These are phyloP conservation scores for Paecilomyces sp. DNA, from an alignment of 2,329 filamentous ascomycete species.

Conservation along the genomic window DNA sequence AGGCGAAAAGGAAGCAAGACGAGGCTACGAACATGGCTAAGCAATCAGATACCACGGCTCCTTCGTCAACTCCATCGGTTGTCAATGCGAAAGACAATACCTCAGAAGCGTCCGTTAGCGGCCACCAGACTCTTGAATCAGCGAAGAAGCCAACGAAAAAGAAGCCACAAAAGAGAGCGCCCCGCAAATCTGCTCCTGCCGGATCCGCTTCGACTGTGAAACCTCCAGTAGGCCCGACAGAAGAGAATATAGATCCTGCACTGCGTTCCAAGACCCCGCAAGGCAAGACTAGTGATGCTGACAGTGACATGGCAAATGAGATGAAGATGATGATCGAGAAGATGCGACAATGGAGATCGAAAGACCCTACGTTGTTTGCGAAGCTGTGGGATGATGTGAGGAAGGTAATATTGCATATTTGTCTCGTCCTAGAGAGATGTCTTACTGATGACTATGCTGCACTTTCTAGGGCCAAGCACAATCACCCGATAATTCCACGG, in stretches of 20 bases:
- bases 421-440: neutral
- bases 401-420: slow-evolving; percentile 25
- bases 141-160: slow-evolving; percentile 3
- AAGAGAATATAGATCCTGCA: neutral
- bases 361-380: slow-evolving; percentile 49
- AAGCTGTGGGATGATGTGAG: slow-evolving; percentile 49
- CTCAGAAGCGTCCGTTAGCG: neutral
- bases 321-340: slow-evolving; percentile 51
- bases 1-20: slow-evolving; percentile 19
- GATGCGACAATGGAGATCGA: slow-evolving; percentile 50
- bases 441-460: neutral
- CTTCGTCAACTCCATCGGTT: neutral
- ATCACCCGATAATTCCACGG: neutral
- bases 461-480: neutral
- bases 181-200: slow-evolving; percentile 1
- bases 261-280: neutral
- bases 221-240: neutral
- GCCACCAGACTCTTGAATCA: neutral
- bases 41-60: neutral
- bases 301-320: slow-evolving; percentile 38
- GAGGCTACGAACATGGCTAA: slow-evolving; percentile 6
- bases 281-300: neutral
- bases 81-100: neutral
- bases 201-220: neutral
- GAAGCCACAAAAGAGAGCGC: slow-evolving; percentile 4